Base-by-base conservation (phyloP, 1,284 basidiomycete species). In the Laetiporus sulphureus region DNA sequence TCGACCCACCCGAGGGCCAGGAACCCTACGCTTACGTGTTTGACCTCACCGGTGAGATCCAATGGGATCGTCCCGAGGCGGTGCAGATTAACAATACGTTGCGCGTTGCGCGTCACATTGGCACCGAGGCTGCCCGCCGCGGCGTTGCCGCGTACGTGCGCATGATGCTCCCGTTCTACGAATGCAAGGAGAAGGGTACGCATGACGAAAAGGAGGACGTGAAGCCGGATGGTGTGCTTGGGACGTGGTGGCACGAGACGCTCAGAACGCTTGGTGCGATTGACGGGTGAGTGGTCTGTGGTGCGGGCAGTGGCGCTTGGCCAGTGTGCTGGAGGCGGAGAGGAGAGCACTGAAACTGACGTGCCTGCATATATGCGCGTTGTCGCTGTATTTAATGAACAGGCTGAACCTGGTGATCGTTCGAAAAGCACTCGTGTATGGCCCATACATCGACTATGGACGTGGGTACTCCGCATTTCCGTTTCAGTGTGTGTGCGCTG, bases 171-270 rank as follows among this genome's bases (percentile, higher is more conserved):
- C 85, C 89, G 15, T 91, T 83, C 60, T 93, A 93, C 64, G 82
- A 89, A 52, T 84, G 83, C 22, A 69, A 77, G 4, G 75, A 75
- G 45, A 88, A 84, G 61, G 69, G 73, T 20, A 54, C 70, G 11
- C 77, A 84, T 47, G 66, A 75, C 36, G 91, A 92, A 66, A 83
- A 79, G 56, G 81, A 86, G 45, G 80, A 85, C 46, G 65, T 83
- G 27, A 83, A 83, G 55, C 90, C 91, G 0, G 68, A 75, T 36
- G 83, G 81, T 23, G 72, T 79, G 4, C 66, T 83, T 41, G 90
- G 91, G 10, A 77, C 72, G 18, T 94, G 91, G 91, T 93, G 91
- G 89, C 90, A 93, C 55, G 91, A 93, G 67, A 78, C 83, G 1
- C 64, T 90, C 31, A 75, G 91, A 24, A 79, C 78, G 52, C 59